Percentiles rank a stretch among this genome's conserved stretches.
Conservation (phyloP, 306 rosid species). For the Cyclanthera cordifolia region DNA sequence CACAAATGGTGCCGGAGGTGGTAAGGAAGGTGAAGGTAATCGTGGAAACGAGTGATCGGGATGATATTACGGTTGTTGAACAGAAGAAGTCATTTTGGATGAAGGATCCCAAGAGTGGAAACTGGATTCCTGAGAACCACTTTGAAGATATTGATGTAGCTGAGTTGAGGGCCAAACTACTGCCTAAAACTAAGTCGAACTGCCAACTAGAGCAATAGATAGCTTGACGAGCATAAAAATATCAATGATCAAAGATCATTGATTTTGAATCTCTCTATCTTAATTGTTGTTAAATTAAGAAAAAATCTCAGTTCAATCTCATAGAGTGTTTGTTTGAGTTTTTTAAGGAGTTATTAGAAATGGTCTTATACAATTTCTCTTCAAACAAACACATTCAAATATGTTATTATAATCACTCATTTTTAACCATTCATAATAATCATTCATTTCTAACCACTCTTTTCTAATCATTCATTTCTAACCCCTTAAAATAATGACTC, state of each 20-base stretch:
- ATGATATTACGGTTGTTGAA: neutral
- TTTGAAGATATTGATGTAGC: slow-evolving; percentile 35
- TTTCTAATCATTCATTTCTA: too few species aligned
- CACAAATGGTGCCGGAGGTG: neutral
- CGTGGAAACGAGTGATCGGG: neutral
- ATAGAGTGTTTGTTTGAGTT: too few species aligned
- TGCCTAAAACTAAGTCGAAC: slow-evolving; percentile 15
- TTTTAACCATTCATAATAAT: too few species aligned
- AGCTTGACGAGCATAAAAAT: too few species aligned
- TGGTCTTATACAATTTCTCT: too few species aligned
- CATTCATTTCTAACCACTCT: too few species aligned
- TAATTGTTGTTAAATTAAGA: neutral
- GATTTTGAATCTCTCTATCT: neutral
- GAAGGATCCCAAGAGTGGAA: slow-evolving; percentile 52
- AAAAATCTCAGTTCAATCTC: neutral
- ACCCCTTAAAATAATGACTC: too few species aligned
- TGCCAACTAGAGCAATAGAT: too few species aligned
- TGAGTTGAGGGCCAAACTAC: slow-evolving; percentile 39
- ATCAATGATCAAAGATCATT: too few species aligned
- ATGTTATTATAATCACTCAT: too few species aligned
- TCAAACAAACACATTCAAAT: too few species aligned
- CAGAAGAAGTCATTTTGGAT: slow-evolving; percentile 39
- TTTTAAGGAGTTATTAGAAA: too few species aligned
- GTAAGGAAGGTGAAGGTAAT: neutral
- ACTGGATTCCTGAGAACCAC: slow-evolving; percentile 59